Conservation (phyloP, 1,139 yeast genomes). For the Sugiyamaella castrensis region DNA sequence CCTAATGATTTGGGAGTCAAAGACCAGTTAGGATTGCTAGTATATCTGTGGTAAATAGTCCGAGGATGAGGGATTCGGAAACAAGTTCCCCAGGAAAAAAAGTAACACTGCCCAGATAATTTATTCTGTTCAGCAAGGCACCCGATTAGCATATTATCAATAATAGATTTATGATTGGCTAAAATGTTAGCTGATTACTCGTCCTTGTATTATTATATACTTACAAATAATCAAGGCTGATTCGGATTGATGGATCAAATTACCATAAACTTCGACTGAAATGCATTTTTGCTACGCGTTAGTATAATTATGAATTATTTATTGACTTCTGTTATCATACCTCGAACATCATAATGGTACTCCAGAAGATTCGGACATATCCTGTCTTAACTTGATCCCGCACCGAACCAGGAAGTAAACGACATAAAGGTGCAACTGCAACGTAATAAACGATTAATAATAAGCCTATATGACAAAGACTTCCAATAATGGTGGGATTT, state of each 20-base stretch:
- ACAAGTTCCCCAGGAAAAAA: constrained; percentile 31
- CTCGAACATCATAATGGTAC: constrained; percentile 1
- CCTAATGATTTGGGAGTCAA: constrained; percentile 18
- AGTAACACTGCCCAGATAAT: constrained; percentile 26
- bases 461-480: not conserved
- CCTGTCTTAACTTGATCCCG: not conserved
- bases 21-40: constrained; percentile 34
- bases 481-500: not conserved
- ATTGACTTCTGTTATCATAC: not conserved
- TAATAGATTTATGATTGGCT: constrained; percentile 55
- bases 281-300: not conserved
- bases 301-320: not conserved
- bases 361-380: constrained; percentile 9
- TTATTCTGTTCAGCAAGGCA: constrained; percentile 40
- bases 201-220: not conserved
- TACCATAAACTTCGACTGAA: constrained; percentile 19
- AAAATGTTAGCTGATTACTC: not conserved
- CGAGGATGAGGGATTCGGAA: constrained; percentile 28
- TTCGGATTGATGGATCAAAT: constrained; percentile 19
- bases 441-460: constrained; percentile 4
- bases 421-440: constrained; percentile 2
- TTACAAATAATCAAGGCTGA: constrained; percentile 23
- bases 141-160: constrained; percentile 52
- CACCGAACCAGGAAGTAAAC: not conserved
- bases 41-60: constrained; percentile 22